These are phyloP conservation scores for Cryphonectria japonica DNA, from an alignment of 2,329 filamentous ascomycete genomes.

Conservation along the genomic window DNA sequence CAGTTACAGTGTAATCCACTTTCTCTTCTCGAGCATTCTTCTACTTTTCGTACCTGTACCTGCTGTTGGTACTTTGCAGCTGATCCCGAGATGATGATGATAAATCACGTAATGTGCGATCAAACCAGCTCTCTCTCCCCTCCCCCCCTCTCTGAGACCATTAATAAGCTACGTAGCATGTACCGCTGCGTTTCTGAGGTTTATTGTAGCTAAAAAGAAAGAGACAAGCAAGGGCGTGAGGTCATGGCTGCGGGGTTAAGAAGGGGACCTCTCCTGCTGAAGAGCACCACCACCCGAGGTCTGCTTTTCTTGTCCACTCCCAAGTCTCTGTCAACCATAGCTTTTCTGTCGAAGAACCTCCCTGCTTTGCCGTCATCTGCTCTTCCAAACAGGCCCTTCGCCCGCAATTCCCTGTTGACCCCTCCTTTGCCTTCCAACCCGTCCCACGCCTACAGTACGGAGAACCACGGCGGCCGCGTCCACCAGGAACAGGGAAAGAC, in stretches of 20 bases:
- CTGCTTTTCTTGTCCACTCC: background rate
- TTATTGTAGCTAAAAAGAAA: background rate
- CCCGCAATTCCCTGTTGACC: background rate
- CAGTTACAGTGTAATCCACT: background rate
- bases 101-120: background rate
- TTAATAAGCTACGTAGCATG: background rate
- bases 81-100: background rate
- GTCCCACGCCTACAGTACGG: background rate
- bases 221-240: background rate
- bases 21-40: too few relatives aligned
- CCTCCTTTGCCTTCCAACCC: background rate
- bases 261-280: background rate
- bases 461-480: background rate
- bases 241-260: background rate
- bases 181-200: background rate
- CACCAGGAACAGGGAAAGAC: background rate
- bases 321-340: background rate
- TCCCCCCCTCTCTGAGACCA: background rate
- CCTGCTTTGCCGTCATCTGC: background rate
- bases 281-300: background rate
- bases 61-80: background rate
- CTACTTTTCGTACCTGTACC: too few relatives aligned
- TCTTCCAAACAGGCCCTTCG: background rate
- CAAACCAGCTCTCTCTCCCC: background rate
- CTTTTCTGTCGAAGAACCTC: background rate